Evolutionary conservation across 257 asterid species (phyloP), one percentile per base, ranked within the genome.

Genomic region (Cruciata laevipes): DNA sequence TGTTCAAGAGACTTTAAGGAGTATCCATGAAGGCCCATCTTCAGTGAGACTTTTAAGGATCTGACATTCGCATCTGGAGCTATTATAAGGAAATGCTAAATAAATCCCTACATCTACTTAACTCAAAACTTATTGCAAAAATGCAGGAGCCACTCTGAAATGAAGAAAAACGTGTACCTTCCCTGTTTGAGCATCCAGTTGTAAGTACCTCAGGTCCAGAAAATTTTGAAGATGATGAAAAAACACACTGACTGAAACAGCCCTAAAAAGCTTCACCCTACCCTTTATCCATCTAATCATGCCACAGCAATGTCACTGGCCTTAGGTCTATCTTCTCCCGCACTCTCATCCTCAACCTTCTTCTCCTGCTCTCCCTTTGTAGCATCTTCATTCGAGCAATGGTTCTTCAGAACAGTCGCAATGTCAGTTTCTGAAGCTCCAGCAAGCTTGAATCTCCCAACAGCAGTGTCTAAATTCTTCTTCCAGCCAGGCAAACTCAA

Each of bases 341-440:
- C 20, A 32, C 25, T 67, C 37, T 7, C 31, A 56, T 71, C 78
- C 76, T 83, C 83, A n/a, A 60, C 75, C 59, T 73, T 72, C 64
- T 79, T 75, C 79, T 73, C 79, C 3, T 62, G 69, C 57, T 73
- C 55, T 47, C 55, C 89, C 52, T 65, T 77, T 0, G 72, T 70
- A 53, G 75, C 82, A 56, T 71, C 86, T 78, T 85, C 93, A 57
- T 87, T 90, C 60, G 95, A 94, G 69, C 84, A 81, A 73, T 89
- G 98, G 73, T 89, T 93, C 62, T 86, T 93, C 52, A 86, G 70
- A 67, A 89, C 96, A 0, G 95, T 82, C 3, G 84, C 80, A 51
- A 94, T 90, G 65, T 94, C 96, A 3, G 90, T 73, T 69, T 94
- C 99, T 42, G 97, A 94, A 74, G 97, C 96, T 56, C 99, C 96